Evolutionary conservation across 495 filamentous ascomycete genomes (phyloP).

Genomic region (Aspergillus panamensis): DNA sequence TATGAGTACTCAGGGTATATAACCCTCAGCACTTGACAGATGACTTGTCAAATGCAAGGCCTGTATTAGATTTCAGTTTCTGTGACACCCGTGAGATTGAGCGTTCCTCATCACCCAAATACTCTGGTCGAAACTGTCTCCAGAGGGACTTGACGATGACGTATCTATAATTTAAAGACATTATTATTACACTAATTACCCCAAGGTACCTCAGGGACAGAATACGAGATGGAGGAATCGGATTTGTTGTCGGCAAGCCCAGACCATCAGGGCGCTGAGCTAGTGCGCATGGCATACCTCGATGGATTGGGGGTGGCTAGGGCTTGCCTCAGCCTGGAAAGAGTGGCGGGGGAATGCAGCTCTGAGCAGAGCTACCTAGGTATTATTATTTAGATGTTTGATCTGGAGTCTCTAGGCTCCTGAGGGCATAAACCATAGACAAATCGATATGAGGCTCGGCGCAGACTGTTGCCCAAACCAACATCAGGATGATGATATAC

Average conservation of each 20-base stretch:
- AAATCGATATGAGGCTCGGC: not conserved
- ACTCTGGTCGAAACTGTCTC: not conserved
- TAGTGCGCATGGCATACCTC: too few species aligned
- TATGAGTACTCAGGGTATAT: not conserved
- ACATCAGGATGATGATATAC: too few species aligned
- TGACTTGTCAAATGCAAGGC: conserved; percentile 1
- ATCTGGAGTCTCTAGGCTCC: too few species aligned
- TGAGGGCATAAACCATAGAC: too few species aligned
- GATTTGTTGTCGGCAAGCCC: not conserved
- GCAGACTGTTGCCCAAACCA: too few species aligned
- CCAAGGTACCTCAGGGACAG: not conserved
- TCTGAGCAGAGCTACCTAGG: too few species aligned
- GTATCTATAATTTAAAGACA: not conserved
- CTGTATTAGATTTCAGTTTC: not conserved
- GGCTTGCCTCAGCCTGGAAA: too few species aligned
- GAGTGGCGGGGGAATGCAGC: too few species aligned
- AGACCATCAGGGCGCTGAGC: not conserved
- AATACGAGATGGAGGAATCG: not conserved
- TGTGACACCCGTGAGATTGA: not conserved
- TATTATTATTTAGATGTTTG: too few species aligned
- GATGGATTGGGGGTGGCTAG: too few species aligned
- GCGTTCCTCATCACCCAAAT: not conserved
- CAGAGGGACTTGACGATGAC: not conserved
- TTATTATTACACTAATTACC: not conserved
- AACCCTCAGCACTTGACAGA: not conserved